A percentile compares a stretch with the other conserved stretches of the same genome.
Evolutionary conservation across 1,139 yeast genomes (phyloP).

Genomic region (Zygosaccharomyces sapae): DNA sequence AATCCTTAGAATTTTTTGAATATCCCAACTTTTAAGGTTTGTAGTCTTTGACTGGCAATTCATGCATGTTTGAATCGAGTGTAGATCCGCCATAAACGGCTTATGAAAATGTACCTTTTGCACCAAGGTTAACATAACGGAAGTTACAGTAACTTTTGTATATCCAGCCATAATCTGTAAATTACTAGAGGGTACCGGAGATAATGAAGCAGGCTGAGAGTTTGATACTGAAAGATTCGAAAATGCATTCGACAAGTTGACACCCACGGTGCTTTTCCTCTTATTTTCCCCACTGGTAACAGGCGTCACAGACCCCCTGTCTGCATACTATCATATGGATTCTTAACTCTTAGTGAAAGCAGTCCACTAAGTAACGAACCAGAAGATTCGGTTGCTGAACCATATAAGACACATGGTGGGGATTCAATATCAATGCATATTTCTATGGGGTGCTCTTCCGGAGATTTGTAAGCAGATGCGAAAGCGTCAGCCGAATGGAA

Average conservation of each 20-base stretch:
- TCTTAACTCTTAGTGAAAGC: conserved; percentile 35
- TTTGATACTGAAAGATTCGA: conserved; percentile 19
- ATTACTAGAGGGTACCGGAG: conserved; percentile 18
- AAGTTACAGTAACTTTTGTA: conserved; percentile 41
- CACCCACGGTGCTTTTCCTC: conserved; percentile 17
- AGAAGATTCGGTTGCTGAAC: conserved; percentile 69
- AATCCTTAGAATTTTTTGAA: conserved; percentile 54
- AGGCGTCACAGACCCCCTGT: conserved; percentile 9
- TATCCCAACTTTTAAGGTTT: conserved; percentile 85
- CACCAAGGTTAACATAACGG: conserved; percentile 60
- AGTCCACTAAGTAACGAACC: conserved; percentile 87
- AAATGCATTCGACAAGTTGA: conserved; percentile 16
- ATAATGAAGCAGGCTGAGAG: conserved; percentile 8
- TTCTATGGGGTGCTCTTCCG: conserved; percentile 40
- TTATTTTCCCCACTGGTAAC: conserved; percentile 13
- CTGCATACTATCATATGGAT: conserved; percentile 19
- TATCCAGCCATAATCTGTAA: conserved; percentile 24
- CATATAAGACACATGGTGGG: conserved; percentile 86
- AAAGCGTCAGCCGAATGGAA: conserved; percentile 8
- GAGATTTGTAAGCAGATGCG: conserved; percentile 5
- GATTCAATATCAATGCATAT: conserved; percentile 70
- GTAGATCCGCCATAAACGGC: conserved; percentile 59
- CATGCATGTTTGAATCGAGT: conserved; percentile 48
- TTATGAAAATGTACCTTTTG: conserved; percentile 65
- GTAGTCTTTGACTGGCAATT: conserved; percentile 53